A percentile compares a stretch with the other conserved stretches of the same genome.
Evolutionary conservation across 176 grass and related monocot genomes (phyloP).

Genomic region (Carex parvula): DNA sequence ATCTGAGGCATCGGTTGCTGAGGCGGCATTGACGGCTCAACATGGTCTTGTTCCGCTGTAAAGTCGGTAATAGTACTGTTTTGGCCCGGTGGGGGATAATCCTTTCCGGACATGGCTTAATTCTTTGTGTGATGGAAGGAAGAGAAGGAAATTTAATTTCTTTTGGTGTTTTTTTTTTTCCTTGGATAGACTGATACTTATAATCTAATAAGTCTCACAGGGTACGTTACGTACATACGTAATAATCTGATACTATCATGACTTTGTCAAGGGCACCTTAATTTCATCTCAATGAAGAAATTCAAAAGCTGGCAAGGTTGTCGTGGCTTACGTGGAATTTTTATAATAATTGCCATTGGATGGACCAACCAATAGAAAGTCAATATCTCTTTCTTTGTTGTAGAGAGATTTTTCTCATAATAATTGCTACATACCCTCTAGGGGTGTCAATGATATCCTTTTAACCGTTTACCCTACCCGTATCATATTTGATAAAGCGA

Average conservation of each 20-base stretch:
- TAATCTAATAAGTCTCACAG: not conserved
- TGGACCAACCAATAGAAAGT: not conserved
- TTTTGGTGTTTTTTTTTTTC: not conserved
- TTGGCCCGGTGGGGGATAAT: constrained; percentile 14
- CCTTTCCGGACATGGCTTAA: not conserved
- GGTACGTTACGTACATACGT: not conserved
- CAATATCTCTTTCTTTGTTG: not conserved
- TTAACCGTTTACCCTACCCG: no score
- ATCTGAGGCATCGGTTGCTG: not conserved
- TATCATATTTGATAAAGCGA: no score
- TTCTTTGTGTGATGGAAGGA: not conserved
- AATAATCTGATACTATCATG: no score
- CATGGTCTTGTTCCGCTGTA: not conserved
- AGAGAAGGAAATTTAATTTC: not conserved
- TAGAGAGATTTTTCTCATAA: no score
- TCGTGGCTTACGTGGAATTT: not conserved
- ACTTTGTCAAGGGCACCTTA: no score
- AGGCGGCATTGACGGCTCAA: not conserved
- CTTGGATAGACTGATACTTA: not conserved
- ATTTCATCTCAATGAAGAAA: not conserved
- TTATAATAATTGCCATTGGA: not conserved
- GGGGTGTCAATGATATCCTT: no score
- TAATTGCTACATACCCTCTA: no score
- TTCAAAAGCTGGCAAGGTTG: not conserved
- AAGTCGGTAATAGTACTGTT: not conserved